Evolutionary conservation across 1,284 basidiomycete genomes (phyloP).

Genomic region (Rhodotorula sp.): DNA sequence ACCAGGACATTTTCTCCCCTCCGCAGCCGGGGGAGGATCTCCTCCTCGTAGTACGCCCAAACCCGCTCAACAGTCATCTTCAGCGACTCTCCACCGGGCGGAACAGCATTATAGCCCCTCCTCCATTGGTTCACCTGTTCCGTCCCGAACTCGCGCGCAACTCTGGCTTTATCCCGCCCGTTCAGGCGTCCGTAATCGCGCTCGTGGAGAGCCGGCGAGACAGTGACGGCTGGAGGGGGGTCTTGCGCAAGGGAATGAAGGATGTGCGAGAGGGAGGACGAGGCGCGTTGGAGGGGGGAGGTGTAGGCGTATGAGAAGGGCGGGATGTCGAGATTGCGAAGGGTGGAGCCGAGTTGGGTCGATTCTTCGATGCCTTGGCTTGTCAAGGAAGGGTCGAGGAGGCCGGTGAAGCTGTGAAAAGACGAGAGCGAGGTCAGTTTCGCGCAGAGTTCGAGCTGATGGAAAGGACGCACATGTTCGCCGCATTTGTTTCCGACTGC

Average conservation of each 20-base stretch:
- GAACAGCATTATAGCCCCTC: constrained; percentile 1
- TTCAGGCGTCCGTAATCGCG: constrained; percentile 25
- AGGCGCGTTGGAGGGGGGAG: constrained; percentile 18
- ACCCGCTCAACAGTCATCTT: constrained; percentile 11
- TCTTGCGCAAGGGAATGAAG: background rate
- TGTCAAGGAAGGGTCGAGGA: constrained; percentile 21
- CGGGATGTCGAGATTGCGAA: background rate
- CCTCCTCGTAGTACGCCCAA: constrained; percentile 8
- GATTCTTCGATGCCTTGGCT: constrained; percentile 4
- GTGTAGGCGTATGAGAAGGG: constrained; percentile 13
- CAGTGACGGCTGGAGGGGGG: background rate
- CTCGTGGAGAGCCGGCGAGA: constrained; percentile 10
- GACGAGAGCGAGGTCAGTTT: background rate
- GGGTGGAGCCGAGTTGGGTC: background rate
- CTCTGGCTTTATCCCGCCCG: constrained; percentile 11
- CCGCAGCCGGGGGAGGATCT: constrained; percentile 1
- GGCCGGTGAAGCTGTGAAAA: constrained; percentile 9
- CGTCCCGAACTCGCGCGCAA: constrained; percentile 8
- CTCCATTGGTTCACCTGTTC: constrained; percentile 20
- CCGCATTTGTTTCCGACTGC: constrained; percentile 13
- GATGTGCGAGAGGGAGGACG: constrained; percentile 1
- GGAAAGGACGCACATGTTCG: background rate
- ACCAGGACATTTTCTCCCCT: constrained; percentile 11
- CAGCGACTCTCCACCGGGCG: constrained; percentile 8
- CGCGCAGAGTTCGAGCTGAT: background rate